Percentiles rank a stretch among this genome's conserved stretches.
Evolutionary conservation across 2,329 filamentous ascomycete genomes (phyloP).

Genomic region (Arthroderma uncinatum): DNA sequence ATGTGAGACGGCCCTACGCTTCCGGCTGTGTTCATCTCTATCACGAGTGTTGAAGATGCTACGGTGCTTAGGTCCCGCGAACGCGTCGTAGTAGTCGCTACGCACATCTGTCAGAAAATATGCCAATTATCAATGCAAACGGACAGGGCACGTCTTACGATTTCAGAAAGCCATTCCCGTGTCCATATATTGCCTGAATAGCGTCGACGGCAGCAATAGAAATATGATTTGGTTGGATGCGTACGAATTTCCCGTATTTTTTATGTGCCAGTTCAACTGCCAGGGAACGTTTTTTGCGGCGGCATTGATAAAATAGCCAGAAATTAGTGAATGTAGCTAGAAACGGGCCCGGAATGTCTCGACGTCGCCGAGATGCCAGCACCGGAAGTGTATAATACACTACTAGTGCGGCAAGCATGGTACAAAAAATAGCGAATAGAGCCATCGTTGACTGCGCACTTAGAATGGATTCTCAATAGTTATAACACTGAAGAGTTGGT

Average conservation of each 20-base stretch:
- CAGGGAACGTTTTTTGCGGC: slow-evolving; percentile 54
- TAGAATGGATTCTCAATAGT: no score
- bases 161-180: no score
- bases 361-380: no score
- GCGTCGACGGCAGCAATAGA: slow-evolving; percentile 71
- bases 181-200: slow-evolving; percentile 39
- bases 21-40: slow-evolving; percentile 69
- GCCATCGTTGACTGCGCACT: no score
- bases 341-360: slow-evolving; percentile 39
- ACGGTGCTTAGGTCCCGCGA: slow-evolving; percentile 65
- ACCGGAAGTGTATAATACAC: no score
- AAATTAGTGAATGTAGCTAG: slow-evolving; percentile 59
- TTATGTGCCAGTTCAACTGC: slow-evolving; percentile 63
- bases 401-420: no score
- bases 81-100: slow-evolving; percentile 81
- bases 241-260: slow-evolving; percentile 65
- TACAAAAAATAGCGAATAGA: no score
- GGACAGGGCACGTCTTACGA: no score
- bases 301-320: slow-evolving; percentile 61
- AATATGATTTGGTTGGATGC: slow-evolving; percentile 75
- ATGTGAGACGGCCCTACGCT: slow-evolving; percentile 79
- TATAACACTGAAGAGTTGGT: no score
- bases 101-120: no score
- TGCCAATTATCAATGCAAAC: no score
- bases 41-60: slow-evolving; percentile 85